These are phyloP conservation scores for Carex kokanica DNA, from an alignment of 176 grass and related monocot genomes.

Conservation along the genomic window DNA sequence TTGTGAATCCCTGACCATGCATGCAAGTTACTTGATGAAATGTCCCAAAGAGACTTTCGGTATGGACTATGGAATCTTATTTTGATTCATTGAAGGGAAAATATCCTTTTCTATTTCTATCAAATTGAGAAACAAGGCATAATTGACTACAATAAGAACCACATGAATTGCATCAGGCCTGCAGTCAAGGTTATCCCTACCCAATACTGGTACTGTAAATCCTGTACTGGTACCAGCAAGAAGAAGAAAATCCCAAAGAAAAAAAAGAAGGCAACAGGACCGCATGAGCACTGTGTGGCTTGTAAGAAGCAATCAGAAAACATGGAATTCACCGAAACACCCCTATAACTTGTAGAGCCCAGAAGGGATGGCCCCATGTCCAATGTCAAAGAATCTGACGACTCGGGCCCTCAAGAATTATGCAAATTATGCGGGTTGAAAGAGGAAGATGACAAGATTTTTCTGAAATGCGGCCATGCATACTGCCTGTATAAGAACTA, in stretches of 20 bases:
- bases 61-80: too few species aligned
- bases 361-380: slow-evolving; percentile 45
- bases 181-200: slow-evolving; percentile 43
- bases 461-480: slow-evolving; percentile 70
- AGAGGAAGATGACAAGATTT: slow-evolving; percentile 76
- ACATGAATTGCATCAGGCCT: slow-evolving; percentile 68
- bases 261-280: slow-evolving; percentile 27
- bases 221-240: slow-evolving; percentile 39
- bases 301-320: slow-evolving; percentile 49
- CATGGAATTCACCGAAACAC: slow-evolving; percentile 20
- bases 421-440: slow-evolving; percentile 79
- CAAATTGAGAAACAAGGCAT: too few species aligned
- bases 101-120: too few species aligned
- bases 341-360: slow-evolving; percentile 31
- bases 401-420: slow-evolving; percentile 43
- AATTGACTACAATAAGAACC: slow-evolving; percentile 9
- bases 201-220: slow-evolving; percentile 61
- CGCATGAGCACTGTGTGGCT: slow-evolving; percentile 57
- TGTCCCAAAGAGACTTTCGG: too few species aligned
- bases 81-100: too few species aligned
- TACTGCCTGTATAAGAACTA: slow-evolving; percentile 80
- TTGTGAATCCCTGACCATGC: too few species aligned
- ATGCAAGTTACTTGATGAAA: too few species aligned
- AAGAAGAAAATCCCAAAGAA: slow-evolving; percentile 21
- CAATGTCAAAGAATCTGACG: slow-evolving; percentile 46